Evolutionary conservation across 2,329 filamentous ascomycete species (phyloP).

Genomic region (Scedosporium minutisporum): DNA sequence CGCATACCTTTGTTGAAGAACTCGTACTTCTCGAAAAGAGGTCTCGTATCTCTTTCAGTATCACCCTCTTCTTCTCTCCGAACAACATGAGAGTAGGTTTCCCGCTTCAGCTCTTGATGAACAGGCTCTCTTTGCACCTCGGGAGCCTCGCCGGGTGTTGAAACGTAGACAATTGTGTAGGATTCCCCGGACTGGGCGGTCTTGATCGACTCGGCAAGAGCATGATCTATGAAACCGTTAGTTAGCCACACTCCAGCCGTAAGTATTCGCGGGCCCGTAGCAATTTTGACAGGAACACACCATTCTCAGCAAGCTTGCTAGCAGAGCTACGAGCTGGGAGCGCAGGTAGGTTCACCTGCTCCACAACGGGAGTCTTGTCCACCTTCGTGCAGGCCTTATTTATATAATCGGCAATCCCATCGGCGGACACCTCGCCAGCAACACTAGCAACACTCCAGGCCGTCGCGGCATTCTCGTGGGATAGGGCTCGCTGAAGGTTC

Average conservation of each 20-base stretch:
- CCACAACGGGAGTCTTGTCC: constrained; percentile 26
- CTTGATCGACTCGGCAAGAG: constrained; percentile 40
- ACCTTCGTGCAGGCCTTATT: constrained; percentile 32
- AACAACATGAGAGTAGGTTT: constrained; percentile 19
- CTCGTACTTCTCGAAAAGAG: constrained; percentile 85
- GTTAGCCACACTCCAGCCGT: constrained; percentile 10
- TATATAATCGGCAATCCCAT: constrained; percentile 34
- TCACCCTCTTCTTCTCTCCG: constrained; percentile 26
- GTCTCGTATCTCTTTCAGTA: constrained; percentile 27
- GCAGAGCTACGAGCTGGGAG: constrained; percentile 31
- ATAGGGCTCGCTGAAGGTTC: constrained; percentile 36
- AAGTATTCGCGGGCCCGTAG: too few relatives aligned
- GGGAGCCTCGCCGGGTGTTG: constrained; percentile 24
- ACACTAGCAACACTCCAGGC: constrained; percentile 47
- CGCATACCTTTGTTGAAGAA: constrained; percentile 77
- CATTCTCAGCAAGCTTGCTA: constrained; percentile 35
- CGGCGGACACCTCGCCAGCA: constrained; percentile 35
- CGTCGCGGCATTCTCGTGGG: constrained; percentile 23
- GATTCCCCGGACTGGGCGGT: constrained; percentile 27
- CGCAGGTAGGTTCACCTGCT: constrained; percentile 30
- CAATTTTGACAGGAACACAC: constrained; percentile 20
- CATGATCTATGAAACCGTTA: constrained; percentile 31
- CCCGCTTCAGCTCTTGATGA: constrained; percentile 67
- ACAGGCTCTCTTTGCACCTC: constrained; percentile 24
- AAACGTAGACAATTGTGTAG: constrained; percentile 71